Conservation (phyloP, 208 protist species). For the Angomonas deanei region DNA sequence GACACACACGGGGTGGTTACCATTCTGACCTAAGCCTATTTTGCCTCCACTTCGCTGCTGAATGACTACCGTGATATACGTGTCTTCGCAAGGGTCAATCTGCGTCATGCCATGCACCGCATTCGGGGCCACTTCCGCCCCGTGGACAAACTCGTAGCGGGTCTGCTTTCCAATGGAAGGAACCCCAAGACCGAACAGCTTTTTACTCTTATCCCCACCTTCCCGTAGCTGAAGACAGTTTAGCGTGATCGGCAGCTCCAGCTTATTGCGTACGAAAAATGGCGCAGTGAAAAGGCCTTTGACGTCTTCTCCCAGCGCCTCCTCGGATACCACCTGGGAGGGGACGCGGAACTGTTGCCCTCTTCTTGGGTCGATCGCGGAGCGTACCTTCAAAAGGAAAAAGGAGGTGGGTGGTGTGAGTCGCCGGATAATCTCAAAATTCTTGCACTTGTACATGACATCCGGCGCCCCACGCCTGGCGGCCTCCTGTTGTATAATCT, state of each 20-base stretch:
- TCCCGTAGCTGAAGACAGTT: constrained; percentile 19
- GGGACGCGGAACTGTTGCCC: constrained; percentile 18
- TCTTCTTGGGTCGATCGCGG: constrained; percentile 8
- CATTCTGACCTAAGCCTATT: constrained; percentile 14
- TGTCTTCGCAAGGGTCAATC: constrained; percentile 56
- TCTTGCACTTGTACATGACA: constrained; percentile 21
- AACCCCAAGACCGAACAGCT: neutral
- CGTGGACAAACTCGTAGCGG: constrained; percentile 33
- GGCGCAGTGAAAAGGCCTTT: constrained; percentile 35
- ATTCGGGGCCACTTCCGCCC: constrained; percentile 22
- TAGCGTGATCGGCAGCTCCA: constrained; percentile 46
- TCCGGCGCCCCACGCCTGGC: neutral
- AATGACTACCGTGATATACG: constrained; percentile 46
- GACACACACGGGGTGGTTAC: constrained; percentile 25
- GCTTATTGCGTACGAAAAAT: constrained; percentile 37
- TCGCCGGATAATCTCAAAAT: constrained; percentile 21
- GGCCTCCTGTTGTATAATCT: neutral
- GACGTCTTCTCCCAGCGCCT: constrained; percentile 22
- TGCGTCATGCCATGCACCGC: constrained; percentile 36
- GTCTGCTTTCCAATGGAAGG: constrained; percentile 17
- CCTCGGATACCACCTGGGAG: neutral
- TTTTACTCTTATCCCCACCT: neutral
- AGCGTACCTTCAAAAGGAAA: constrained; percentile 37
- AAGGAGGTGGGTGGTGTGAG: constrained; percentile 16
- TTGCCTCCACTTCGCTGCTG: constrained; percentile 44